Percentiles rank a stretch among this genome's conserved stretches.
phyloP scores from a whole-genome alignment of 805 yeast species.

The Barnettozyma vustinii region DNA sequence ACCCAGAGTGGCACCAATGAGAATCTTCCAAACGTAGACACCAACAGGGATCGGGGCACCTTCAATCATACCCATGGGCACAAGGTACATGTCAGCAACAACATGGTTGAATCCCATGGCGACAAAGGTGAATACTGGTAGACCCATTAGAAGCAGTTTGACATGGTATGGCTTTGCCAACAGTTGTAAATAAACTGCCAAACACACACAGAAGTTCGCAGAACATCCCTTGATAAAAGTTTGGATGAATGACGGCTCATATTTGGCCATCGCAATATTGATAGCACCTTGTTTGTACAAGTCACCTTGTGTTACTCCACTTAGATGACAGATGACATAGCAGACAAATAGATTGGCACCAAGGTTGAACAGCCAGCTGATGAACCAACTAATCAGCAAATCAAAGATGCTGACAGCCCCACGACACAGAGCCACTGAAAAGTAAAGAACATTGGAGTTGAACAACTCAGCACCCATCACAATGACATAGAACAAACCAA shows the following conservation, averaged over 20 bases:
- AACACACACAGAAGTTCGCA: conserved; percentile 71
- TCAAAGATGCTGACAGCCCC: conserved; percentile 67
- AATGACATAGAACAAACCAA: conserved; percentile 72
- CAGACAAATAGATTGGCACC: conserved; percentile 61
- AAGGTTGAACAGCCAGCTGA: conserved; percentile 63
- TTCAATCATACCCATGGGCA: conserved; percentile 63
- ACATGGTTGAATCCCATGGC: conserved; percentile 72
- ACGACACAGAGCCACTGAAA: conserved; percentile 61
- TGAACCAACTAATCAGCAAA: conserved; percentile 55
- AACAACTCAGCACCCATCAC: conserved; percentile 70
- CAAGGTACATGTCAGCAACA: conserved; percentile 75
- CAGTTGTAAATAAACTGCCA: conserved; percentile 71
- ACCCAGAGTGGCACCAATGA: conserved; percentile 69
- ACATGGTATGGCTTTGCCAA: conserved; percentile 80
- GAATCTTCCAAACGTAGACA: conserved; percentile 62
- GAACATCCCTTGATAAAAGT: conserved; percentile 67
- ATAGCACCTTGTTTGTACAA: conserved; percentile 43
- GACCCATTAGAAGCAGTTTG: conserved; percentile 51
- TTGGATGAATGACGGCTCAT: conserved; percentile 47
- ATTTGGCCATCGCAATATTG: conserved; percentile 38
- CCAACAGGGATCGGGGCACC: conserved; percentile 62
- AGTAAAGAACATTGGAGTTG: conserved; percentile 69
- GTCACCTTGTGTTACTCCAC: conserved; percentile 41
- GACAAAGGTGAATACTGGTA: conserved; percentile 79
- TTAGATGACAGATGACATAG: conserved; percentile 54